phyloP scores from a whole-genome alignment of 1,284 basidiomycete genomes.

The Blastosporella zonata region DNA sequence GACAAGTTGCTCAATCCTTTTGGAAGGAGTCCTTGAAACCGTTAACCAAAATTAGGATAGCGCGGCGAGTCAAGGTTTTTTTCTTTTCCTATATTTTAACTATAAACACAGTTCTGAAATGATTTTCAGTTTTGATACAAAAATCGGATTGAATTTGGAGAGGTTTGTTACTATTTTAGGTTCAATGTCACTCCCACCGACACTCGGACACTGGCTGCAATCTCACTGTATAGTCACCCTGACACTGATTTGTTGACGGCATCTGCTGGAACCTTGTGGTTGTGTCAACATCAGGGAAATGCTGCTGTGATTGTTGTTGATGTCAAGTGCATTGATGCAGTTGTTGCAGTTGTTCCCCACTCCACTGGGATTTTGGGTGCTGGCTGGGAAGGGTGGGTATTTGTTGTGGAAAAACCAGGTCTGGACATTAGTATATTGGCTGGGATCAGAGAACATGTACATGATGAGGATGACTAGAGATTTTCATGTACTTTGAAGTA shows the following conservation, averaged over 20 bases:
- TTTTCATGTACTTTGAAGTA: no score
- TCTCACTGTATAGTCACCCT: constrained; percentile 4
- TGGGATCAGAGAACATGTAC: constrained; percentile 1
- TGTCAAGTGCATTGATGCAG: constrained; percentile 7
- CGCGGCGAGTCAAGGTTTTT: constrained; percentile 27
- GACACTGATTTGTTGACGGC: constrained; percentile 1
- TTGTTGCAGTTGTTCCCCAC: constrained; percentile 3
- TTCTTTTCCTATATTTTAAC: not conserved
- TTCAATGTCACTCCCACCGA: not conserved
- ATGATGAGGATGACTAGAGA: not conserved
- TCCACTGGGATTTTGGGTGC: constrained; percentile 3
- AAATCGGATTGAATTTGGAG: constrained; percentile 19
- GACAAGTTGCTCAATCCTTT: constrained; percentile 27
- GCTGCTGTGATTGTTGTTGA: constrained; percentile 6
- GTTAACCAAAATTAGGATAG: constrained; percentile 20
- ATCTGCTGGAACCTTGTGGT: constrained; percentile 8
- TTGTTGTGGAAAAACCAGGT: constrained; percentile 12
- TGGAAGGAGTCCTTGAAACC: constrained; percentile 28
- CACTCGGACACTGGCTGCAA: not conserved
- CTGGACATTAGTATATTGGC: constrained; percentile 9
- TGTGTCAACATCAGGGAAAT: constrained; percentile 10
- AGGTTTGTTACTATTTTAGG: constrained; percentile 25
- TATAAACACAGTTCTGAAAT: not conserved
- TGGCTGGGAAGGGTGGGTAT: not conserved
- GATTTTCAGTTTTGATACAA: constrained; percentile 3